Evolutionary conservation across 106 monocot species (phyloP), one percentile per base, ranked within the genome.

Genomic region (Allium fistulosum): DNA sequence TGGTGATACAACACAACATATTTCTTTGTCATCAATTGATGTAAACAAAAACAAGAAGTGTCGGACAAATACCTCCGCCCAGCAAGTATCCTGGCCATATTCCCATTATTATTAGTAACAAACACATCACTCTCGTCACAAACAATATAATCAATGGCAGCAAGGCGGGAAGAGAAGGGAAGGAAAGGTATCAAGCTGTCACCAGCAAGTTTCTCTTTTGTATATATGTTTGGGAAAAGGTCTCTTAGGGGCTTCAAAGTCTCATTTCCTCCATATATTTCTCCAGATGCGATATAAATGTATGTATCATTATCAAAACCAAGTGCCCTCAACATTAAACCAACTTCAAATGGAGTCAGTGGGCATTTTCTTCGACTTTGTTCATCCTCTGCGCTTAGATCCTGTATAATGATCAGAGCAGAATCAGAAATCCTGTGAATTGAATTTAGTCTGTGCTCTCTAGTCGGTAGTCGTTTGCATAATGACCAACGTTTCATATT

Each of bases 41-140:
- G 4, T 37, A 37, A 37, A 37, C 37, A 37, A 37, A 37, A 37
- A 37, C 37, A 37, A 37, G 37, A 37, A 37, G 37, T 37, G 37
- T 37, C 37, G 37, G 37, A 56, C 49, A 60, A 12, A 15, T 82
- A 92, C 97, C 97, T 89, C 47, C 71, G 74, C 1, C 97, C 97
- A 65, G 97, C 92, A 73, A 97, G 86, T 80, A 97, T 85, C 76
- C 84, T 97, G 74, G 97, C 97, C 97, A 97, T 97, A 69, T 97
- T 97, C 67, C 97, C 97, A 63, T 97, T 97, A 76, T 97, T 97
- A 53, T 92, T 97, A 53, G 97, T 82, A n/a, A 84, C 84, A 77
- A 97, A 90, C 0, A 97, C 97, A 75, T 92, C 87, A 52, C 97
- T 97, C 47, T 84, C 92, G 77, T 89, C 84, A 73, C 87, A 90